Base-by-base conservation (phyloP, 768 basidiomycete species). In the Pisolithus tinctorius region DNA sequence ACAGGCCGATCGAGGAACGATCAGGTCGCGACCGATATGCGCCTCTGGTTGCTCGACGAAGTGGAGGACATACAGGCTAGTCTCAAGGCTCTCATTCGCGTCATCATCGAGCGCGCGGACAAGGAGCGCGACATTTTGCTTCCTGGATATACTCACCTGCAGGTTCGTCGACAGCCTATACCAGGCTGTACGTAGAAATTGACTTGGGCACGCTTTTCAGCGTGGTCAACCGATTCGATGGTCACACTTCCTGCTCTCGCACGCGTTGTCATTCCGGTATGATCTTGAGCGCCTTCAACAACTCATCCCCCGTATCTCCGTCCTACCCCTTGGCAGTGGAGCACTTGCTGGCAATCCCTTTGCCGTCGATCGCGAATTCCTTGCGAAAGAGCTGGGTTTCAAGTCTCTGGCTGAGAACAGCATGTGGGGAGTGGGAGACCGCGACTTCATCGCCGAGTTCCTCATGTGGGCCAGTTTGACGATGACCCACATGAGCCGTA, bases 21-120 rank as follows among this genome's bases (percentile, higher is more conserved):
- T 65, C 96, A 99, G 67, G 95, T 97, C 55, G 93, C 95, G 4
- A 99, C 96, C 1, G 96, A 99, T 65, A 89, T 98, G 88, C 85
- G 96, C 29, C 70, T 99, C 11, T 99, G 96, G 96, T 78, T 99
- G 17, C 74, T 96, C 20, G 82, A 86, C 42, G 80, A 95, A 63
- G 84, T 87, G 17, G 65, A 70, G 34, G 78, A 80, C 37, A 76
- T 94, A 45, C 81, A 87, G 63, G 60, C 71, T 41, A 74, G 82
- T 52, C 74, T 98, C 47, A 84, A 84, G 63, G 86, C 76, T 4
- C 77, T 98, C 17, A 78, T 99, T 49, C 81, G 79, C 34, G 93
- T 97, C 58, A 84, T 98, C 74, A 84, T 89, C 13, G 89, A 92
- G 60, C 80, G 95, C 39, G 94, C 96, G 4, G 92, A 96, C 67